Conservation (phyloP, 139 green algal species). For the Desmodesmus armatus region DNA sequence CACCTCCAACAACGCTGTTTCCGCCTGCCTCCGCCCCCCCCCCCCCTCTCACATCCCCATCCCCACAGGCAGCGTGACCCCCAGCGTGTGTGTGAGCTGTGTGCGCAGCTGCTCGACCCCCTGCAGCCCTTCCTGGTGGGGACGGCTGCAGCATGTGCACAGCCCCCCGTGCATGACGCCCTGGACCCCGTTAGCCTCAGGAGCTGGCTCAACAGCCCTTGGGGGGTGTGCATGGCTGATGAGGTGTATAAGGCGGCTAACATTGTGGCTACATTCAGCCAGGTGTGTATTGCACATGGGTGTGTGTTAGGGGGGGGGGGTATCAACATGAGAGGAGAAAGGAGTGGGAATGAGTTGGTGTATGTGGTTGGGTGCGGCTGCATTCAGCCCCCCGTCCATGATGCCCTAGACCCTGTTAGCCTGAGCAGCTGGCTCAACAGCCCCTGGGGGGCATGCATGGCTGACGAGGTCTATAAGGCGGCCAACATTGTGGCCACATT, state of each 20-base stretch:
- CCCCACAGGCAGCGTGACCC: constrained; percentile 76
- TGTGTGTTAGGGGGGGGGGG: too few relatives aligned
- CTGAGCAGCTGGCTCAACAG: constrained; percentile 80
- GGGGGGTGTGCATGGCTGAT: constrained; percentile 59
- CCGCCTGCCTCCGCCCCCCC: neutral
- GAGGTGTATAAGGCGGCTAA: constrained; percentile 81
- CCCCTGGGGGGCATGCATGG: constrained; percentile 64
- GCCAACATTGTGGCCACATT: constrained; percentile 71
- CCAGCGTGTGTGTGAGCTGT: constrained; percentile 77
- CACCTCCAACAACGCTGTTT: too few relatives aligned
- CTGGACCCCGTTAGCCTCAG: constrained; percentile 73
- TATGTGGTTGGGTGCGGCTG: too few relatives aligned
- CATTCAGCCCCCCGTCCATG: constrained; percentile 75
- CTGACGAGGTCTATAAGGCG: constrained; percentile 73
- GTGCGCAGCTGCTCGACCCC: constrained; percentile 68
- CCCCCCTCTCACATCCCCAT: neutral
- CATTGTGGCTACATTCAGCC: too few relatives aligned
- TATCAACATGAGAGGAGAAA: too few relatives aligned
- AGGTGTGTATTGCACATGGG: too few relatives aligned
- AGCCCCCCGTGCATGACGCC: constrained; percentile 78
- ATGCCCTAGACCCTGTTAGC: constrained; percentile 74
- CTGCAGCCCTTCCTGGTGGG: constrained; percentile 79
- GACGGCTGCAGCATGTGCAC: constrained; percentile 53
- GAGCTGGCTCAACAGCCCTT: constrained; percentile 79
- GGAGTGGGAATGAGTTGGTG: too few relatives aligned